Evolutionary conservation across 257 asterid genomes (phyloP).

Genomic region (Fraxinus pennsylvanica): DNA sequence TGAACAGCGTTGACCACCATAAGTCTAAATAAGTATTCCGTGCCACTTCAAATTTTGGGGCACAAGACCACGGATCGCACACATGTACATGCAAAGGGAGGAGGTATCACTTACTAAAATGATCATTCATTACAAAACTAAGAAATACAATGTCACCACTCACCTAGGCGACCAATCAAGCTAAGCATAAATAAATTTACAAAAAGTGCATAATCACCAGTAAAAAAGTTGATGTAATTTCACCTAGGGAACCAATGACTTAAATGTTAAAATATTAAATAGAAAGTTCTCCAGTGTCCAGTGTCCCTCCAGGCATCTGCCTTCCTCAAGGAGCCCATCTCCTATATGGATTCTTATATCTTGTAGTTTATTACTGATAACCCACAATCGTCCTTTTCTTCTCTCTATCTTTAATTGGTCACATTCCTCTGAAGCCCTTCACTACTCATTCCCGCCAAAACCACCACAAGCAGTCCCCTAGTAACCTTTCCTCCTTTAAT

Average conservation of each 20-base stretch:
- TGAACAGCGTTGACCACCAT: too few species aligned
- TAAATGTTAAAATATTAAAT: not conserved
- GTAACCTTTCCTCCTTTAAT: not conserved
- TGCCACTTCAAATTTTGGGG: too few species aligned
- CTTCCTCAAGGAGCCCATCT: not conserved
- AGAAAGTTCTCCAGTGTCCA: not conserved
- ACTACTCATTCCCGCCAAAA: not conserved
- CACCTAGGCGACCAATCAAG: too few species aligned
- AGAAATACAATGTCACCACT: too few species aligned
- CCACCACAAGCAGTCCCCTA: slow-evolving; percentile 1
- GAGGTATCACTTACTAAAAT: too few species aligned
- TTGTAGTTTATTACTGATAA: not conserved
- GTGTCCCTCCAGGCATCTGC: not conserved
- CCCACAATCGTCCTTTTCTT: not conserved
- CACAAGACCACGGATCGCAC: too few species aligned
- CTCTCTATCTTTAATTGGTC: not conserved
- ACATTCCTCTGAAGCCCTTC: not conserved
- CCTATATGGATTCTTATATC: not conserved
- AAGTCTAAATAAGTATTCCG: not conserved
- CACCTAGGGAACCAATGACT: too few species aligned
- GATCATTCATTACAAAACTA: too few species aligned
- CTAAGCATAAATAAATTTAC: too few species aligned
- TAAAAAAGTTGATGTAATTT: too few species aligned
- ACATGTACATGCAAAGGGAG: too few species aligned
- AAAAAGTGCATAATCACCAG: too few species aligned